Base-by-base conservation (phyloP, 352 stramenopile species). In the Phytophthora podocarpi region DNA sequence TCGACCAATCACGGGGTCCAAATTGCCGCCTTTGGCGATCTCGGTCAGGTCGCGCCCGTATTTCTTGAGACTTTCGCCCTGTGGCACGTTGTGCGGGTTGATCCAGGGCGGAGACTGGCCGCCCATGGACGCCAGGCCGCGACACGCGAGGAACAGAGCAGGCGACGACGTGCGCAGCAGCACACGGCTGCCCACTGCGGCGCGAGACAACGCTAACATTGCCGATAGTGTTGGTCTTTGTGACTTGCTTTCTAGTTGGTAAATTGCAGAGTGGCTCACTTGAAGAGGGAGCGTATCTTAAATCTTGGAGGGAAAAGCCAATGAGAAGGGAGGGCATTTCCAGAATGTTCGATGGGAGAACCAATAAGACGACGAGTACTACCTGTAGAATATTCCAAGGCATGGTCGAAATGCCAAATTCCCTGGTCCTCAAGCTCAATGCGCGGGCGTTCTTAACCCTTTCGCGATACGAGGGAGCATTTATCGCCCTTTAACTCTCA, bases 1-100 rank as follows among this genome's bases (percentile, higher is more conserved):
- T 13, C 96, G 79, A 0, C 96, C 96, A 70, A 98, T 98, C 7
- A 98, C 82, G 4, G 91, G 93, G 74, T 98, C 95, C 11, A 98
- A 67, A 63, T 92, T 79, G 11, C 87, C 87, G n/a, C 81, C 51
- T 39, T 78, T 72, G 16, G 87, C 87, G 37, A 87, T 66, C 35
- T 88, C 76, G 4, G 83, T 95, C 36, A 96, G 69, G 47, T 94
- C 80, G 3, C 81, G 76, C 6, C 81, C 82, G 61, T 86, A 95
- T 46, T 95, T 93, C 26, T 74, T 63, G 13, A 96, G 63, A 55
- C 74, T 93, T 49, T 97, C 84, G 15, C 86, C 88, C 10, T 76
- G 73, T 7, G 86, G 86, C 3, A 94, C 81, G 40, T 93, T 93
- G 46, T 93, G 76, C 1, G 86, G 86, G 54, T 92, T 96, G 32